A percentile compares a stretch with the other conserved stretches of the same genome.
phyloP scores from a whole-genome alignment of 2,329 filamentous ascomycete species.

The Colletotrichum navitas region DNA sequence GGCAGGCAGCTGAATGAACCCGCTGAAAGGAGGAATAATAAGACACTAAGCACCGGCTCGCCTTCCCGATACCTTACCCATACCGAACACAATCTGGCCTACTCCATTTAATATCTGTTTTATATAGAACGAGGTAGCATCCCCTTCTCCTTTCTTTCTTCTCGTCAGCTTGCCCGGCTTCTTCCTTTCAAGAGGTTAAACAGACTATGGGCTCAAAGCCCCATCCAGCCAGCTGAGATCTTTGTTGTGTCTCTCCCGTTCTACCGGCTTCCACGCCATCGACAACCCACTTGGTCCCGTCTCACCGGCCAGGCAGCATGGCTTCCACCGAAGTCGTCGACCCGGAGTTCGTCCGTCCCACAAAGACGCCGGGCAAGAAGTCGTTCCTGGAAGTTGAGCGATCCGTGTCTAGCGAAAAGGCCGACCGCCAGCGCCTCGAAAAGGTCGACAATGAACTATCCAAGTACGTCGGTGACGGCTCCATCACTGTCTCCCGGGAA shows the following conservation, averaged over 20 bases:
- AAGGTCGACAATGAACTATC: constrained; percentile 77
- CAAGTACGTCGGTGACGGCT: constrained; percentile 71
- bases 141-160: background rate
- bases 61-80: background rate
- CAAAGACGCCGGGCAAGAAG: constrained; percentile 44
- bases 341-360: constrained; percentile 45
- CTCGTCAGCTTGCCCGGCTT: constrained; percentile 12
- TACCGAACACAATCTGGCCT: background rate
- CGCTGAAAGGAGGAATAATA: background rate
- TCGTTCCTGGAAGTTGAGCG: constrained; percentile 49
- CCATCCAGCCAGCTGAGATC: background rate
- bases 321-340: constrained; percentile 45
- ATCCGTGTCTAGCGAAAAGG: constrained; percentile 33
- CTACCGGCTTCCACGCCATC: background rate
- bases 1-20: background rate
- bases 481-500: constrained; percentile 68
- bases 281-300: constrained; percentile 44
- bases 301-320: constrained; percentile 20
- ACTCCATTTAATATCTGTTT: constrained; percentile 11
- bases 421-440: constrained; percentile 39
- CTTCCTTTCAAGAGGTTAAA: constrained; percentile 14
- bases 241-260: background rate
- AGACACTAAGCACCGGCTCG: constrained; percentile 4
- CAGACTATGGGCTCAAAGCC: background rate
- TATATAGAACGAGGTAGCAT: constrained; percentile 33